These are phyloP conservation scores for Cucurbita pepo DNA, from an alignment of 306 rosid species.

Conservation along the genomic window DNA sequence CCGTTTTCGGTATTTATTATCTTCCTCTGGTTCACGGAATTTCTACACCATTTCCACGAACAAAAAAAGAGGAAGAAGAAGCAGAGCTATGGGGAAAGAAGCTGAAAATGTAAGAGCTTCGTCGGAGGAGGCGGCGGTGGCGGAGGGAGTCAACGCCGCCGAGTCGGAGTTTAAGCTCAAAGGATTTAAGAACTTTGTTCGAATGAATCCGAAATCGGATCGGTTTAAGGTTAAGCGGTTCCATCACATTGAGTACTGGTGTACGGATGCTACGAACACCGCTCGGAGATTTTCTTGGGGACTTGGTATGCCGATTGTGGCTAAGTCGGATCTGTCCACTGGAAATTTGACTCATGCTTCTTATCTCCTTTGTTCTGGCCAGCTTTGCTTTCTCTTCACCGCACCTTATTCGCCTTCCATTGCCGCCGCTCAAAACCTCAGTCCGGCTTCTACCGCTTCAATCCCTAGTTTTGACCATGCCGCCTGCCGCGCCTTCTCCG, in stretches of 20 bases:
- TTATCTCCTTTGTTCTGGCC: slow-evolving; percentile 76
- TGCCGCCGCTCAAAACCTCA: slow-evolving; percentile 9
- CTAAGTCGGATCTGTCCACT: slow-evolving; percentile 76
- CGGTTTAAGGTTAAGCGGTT: slow-evolving; percentile 49
- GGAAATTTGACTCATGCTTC: slow-evolving; percentile 69
- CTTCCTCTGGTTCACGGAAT: neutral
- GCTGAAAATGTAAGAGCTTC: neutral
- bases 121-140: neutral
- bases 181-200: slow-evolving; percentile 57
- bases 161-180: slow-evolving; percentile 23
- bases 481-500: slow-evolving; percentile 39
- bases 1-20: neutral
- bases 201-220: slow-evolving; percentile 60
- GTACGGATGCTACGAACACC: slow-evolving; percentile 68
- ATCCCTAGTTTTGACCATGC: slow-evolving; percentile 41
- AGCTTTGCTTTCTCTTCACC: slow-evolving; percentile 76
- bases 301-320: slow-evolving; percentile 62
- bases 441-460: slow-evolving; percentile 25
- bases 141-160: neutral
- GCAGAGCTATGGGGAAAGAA: slow-evolving; percentile 25
- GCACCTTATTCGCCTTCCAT: slow-evolving; percentile 64
- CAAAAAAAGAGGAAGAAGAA: neutral
- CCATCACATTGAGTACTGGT: slow-evolving; percentile 88
- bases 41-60: neutral
- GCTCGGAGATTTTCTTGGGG: slow-evolving; percentile 73